These are phyloP conservation scores for Lipomyces kockii DNA, from an alignment of 805 yeast species.

Conservation along the genomic window DNA sequence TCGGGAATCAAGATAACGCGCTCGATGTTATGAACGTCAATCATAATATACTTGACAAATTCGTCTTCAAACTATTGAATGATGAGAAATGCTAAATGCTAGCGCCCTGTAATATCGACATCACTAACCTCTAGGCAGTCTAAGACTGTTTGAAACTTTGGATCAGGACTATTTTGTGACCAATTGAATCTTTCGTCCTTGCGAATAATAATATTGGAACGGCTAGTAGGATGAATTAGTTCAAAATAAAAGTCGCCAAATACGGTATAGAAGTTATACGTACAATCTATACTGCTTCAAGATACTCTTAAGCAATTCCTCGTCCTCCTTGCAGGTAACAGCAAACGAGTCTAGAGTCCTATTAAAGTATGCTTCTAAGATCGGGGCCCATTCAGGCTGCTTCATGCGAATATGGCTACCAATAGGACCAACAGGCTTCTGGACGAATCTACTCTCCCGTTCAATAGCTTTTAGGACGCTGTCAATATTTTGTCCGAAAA, in stretches of 20 bases:
- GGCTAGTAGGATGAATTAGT: conserved; percentile 37
- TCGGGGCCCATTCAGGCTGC: conserved; percentile 59
- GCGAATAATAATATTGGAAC: conserved; percentile 55
- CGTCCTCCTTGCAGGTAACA: conserved; percentile 68
- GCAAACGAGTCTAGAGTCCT: conserved; percentile 63
- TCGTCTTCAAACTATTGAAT: conserved; percentile 52
- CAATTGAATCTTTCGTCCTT: conserved; percentile 63
- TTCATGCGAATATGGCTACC: conserved; percentile 67
- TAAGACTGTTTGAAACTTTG: conserved; percentile 53
- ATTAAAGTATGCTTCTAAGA: conserved; percentile 62
- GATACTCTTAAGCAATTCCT: conserved; percentile 41
- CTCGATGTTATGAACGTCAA: conserved; percentile 66
- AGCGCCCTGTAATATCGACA: background rate
- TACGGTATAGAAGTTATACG: conserved; percentile 32
- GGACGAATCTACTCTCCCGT: conserved; percentile 49
- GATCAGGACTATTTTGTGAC: conserved; percentile 51
- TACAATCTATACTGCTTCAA: conserved; percentile 44
- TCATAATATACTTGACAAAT: conserved; percentile 61
- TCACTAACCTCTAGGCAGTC: conserved; percentile 56
- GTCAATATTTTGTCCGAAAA: conserved; percentile 57
- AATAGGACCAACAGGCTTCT: conserved; percentile 77
- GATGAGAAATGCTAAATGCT: background rate
- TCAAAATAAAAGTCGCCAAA: background rate
- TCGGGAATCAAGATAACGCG: conserved; percentile 58
- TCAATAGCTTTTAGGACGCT: conserved; percentile 51